Evolutionary conservation across 306 rosid species (phyloP).

Genomic region (Quercus glauca): DNA sequence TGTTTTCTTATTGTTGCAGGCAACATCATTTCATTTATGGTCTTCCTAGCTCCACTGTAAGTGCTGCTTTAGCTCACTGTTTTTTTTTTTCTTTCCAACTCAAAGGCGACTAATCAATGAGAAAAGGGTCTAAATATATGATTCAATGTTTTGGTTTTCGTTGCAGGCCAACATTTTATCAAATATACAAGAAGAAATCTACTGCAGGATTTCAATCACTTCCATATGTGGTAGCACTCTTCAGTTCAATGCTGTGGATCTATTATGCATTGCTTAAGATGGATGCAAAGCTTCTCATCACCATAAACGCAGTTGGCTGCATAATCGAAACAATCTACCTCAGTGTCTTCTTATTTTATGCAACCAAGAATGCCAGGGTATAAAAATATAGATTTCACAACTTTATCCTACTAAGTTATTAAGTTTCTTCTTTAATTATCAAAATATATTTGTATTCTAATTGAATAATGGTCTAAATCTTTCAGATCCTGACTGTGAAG

Average conservation of each 20-base stretch:
- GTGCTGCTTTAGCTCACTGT: slow-evolving; percentile 1
- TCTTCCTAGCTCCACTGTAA: slow-evolving; percentile 93
- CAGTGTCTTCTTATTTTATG: slow-evolving; percentile 53
- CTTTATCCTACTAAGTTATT: not conserved
- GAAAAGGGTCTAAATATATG: not conserved
- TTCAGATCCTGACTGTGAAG: slow-evolving; percentile 59
- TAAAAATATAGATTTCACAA: not conserved
- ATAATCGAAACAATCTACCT: slow-evolving; percentile 65
- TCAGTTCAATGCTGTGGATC: slow-evolving; percentile 88
- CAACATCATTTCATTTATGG: slow-evolving; percentile 76
- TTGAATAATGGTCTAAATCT: not conserved
- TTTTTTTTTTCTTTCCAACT: not conserved
- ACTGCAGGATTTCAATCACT: slow-evolving; percentile 77
- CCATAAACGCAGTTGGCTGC: slow-evolving; percentile 81
- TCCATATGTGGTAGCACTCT: slow-evolving; percentile 79
- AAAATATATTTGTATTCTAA: not conserved
- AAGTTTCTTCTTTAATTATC: not conserved
- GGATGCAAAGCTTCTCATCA: slow-evolving; percentile 66
- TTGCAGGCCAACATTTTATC: slow-evolving; percentile 83
- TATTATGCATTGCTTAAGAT: slow-evolving; percentile 74
- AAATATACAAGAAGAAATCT: slow-evolving; percentile 70
- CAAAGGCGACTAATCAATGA: not conserved
- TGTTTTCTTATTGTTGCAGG: slow-evolving; percentile 40
- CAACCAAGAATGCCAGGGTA: slow-evolving; percentile 71
- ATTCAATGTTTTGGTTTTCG: not conserved